phyloP scores from a whole-genome alignment of 495 filamentous ascomycete species.

The Aspergillus heteromorphus region DNA sequence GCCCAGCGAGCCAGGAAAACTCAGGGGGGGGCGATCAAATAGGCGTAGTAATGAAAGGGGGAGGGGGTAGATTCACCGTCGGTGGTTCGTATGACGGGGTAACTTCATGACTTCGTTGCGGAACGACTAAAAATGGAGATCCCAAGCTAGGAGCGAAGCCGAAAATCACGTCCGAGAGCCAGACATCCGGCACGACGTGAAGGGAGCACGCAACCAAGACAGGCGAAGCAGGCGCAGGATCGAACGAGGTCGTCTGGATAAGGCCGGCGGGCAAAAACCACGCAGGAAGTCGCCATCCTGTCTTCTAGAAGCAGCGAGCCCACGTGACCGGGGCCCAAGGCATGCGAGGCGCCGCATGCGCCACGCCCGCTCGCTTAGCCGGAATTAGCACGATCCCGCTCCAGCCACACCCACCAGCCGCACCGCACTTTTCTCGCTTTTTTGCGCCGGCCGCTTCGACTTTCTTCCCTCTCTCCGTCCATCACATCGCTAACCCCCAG shows the following conservation, averaged over 20 bases:
- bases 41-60: slow-evolving; percentile 12
- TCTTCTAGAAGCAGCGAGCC: slow-evolving; percentile 22
- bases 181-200: background rate
- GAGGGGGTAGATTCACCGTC: slow-evolving; percentile 35
- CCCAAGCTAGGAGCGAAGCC: slow-evolving; percentile 16
- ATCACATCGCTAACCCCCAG: slow-evolving; percentile 25
- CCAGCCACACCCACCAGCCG: slow-evolving; percentile 32
- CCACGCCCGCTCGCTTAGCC: slow-evolving; percentile 36
- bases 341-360: slow-evolving; percentile 13
- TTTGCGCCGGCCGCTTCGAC: slow-evolving; percentile 13
- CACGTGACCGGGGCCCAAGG: slow-evolving; percentile 25
- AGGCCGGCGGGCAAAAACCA: slow-evolving; percentile 20
- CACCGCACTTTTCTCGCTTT: slow-evolving; percentile 38
- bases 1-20: background rate
- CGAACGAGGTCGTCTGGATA: slow-evolving; percentile 35
- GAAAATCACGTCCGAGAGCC: slow-evolving; percentile 5
- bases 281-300: slow-evolving; percentile 19
- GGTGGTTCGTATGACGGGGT: slow-evolving; percentile 39
- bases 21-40: background rate
- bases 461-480: slow-evolving; percentile 28
- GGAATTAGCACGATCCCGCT: slow-evolving; percentile 9
- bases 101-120: slow-evolving; percentile 46
- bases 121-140: slow-evolving; percentile 21
- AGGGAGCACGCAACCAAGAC: slow-evolving; percentile 8
- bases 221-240: background rate